A percentile compares a stretch with the other conserved stretches of the same genome.
phyloP scores from a whole-genome alignment of 164 flowering plant species.

The Nymphaea thermarum region DNA sequence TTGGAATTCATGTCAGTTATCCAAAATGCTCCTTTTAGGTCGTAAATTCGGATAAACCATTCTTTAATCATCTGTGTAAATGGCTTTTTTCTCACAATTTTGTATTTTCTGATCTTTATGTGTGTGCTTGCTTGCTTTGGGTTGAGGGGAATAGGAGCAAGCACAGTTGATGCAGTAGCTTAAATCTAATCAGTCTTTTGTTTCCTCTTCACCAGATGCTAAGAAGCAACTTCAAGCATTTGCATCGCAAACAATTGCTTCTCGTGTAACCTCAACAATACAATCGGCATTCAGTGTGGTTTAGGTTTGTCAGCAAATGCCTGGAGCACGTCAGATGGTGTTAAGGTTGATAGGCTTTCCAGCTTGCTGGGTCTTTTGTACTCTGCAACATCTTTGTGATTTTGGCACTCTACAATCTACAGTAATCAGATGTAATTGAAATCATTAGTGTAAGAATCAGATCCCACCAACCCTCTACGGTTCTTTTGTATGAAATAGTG shows the following conservation, averaged over 20 bases:
- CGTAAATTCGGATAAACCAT: no score
- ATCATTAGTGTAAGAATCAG: not conserved
- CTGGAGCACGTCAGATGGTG: not conserved
- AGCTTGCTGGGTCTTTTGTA: not conserved
- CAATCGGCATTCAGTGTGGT: slow-evolving; percentile 83
- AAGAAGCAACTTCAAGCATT: slow-evolving; percentile 90
- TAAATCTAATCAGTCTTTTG: not conserved
- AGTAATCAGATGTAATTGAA: not conserved
- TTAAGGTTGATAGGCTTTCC: not conserved
- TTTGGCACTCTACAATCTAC: no score
- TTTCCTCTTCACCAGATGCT: slow-evolving; percentile 46
- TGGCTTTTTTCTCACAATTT: no score
- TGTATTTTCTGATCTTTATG: no score
- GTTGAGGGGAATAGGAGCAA: no score
- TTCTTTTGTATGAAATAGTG: not conserved
- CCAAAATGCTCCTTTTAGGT: no score
- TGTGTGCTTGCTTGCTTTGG: no score
- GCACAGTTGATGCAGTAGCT: not conserved
- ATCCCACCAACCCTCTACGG: not conserved
- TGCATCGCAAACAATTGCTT: slow-evolving; percentile 72
- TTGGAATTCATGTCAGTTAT: no score
- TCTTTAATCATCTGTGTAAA: no score
- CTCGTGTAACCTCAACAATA: slow-evolving; percentile 53
- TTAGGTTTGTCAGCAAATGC: slow-evolving; percentile 12
- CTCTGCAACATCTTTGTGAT: not conserved